phyloP scores from a whole-genome alignment of 2,329 filamentous ascomycete genomes.

The Clonostachys byssicola region DNA sequence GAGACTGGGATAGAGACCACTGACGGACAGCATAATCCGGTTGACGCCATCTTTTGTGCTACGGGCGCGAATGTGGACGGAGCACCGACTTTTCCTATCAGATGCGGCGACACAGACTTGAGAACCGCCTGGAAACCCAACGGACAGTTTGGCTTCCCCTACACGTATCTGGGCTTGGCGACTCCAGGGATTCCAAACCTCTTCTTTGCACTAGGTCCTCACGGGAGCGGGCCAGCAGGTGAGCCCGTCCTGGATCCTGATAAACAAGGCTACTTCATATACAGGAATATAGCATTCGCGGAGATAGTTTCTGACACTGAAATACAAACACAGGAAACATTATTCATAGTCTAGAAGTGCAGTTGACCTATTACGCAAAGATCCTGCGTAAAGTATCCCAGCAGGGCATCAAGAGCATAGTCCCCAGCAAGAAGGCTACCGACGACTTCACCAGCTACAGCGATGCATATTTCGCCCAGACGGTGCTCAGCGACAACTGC shows the following conservation, averaged over 20 bases:
- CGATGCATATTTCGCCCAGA: constrained; percentile 46
- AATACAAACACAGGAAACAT: constrained; percentile 29
- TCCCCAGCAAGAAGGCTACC: constrained; percentile 26
- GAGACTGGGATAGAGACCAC: constrained; percentile 42
- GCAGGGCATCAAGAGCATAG: constrained; percentile 10
- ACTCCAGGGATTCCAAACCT: constrained; percentile 41
- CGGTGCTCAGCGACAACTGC: constrained; percentile 40
- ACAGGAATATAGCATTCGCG: constrained; percentile 42
- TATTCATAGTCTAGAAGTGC: constrained; percentile 35
- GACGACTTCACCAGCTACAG: constrained; percentile 44
- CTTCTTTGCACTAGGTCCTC: constrained; percentile 2
- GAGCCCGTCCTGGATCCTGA: constrained; percentile 43
- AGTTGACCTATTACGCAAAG: too few species aligned
- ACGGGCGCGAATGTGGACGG: constrained; percentile 47
- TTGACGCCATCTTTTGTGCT: constrained; percentile 53
- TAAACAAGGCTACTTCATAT: constrained; percentile 47
- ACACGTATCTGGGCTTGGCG: constrained; percentile 46
- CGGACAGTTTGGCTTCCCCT: constrained; percentile 18
- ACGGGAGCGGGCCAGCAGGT: too few species aligned
- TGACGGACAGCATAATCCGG: constrained; percentile 37
- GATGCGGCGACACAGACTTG: constrained; percentile 28
- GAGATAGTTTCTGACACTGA: constrained; percentile 44
- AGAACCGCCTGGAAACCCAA: neutral
- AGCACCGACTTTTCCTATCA: neutral
- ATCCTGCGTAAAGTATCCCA: constrained; percentile 41